These are phyloP conservation scores for Neopestalotiopsis clavispora DNA, from an alignment of 2,329 filamentous ascomycete genomes.

Conservation along the genomic window DNA sequence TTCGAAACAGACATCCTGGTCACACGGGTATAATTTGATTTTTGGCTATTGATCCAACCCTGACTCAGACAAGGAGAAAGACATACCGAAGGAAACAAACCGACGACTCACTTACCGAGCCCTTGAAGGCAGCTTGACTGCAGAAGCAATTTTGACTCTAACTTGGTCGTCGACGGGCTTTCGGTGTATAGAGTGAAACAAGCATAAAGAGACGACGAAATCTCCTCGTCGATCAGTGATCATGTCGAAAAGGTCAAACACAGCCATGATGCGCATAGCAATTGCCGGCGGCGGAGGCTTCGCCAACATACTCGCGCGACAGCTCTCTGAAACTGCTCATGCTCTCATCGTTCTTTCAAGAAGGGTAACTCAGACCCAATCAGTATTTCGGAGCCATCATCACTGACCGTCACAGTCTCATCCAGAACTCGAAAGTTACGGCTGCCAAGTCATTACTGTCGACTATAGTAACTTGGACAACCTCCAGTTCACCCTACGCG, in stretches of 20 bases:
- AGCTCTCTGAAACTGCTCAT: constrained; percentile 68
- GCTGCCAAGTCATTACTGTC: constrained; percentile 71
- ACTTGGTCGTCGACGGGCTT: not conserved
- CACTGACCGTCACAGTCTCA: constrained; percentile 50
- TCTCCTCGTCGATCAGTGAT: not conserved
- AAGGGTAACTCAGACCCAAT: constrained; percentile 48
- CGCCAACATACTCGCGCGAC: constrained; percentile 60
- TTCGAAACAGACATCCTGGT: not conserved
- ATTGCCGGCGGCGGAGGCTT: constrained; percentile 66
- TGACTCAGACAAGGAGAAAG: constrained; percentile 11
- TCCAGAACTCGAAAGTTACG: constrained; percentile 56
- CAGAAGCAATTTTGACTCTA: not conserved
- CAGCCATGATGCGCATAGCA: constrained; percentile 62
- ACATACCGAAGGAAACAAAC: constrained; percentile 2
- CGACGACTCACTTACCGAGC: constrained; percentile 3
- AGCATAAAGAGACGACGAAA: not conserved
- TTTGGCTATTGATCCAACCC: not conserved
- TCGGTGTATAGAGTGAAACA: not conserved
- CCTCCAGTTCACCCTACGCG: constrained; percentile 69
- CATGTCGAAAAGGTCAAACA: constrained; percentile 27
- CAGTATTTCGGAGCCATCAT: constrained; percentile 1
- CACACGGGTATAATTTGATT: not conserved
- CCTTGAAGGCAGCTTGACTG: not conserved
- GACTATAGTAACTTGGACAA: constrained; percentile 65
- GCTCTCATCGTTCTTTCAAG: constrained; percentile 74